Base-by-base conservation (phyloP, 371 early-diverging fungal species). In the Mycotypha africana region DNA sequence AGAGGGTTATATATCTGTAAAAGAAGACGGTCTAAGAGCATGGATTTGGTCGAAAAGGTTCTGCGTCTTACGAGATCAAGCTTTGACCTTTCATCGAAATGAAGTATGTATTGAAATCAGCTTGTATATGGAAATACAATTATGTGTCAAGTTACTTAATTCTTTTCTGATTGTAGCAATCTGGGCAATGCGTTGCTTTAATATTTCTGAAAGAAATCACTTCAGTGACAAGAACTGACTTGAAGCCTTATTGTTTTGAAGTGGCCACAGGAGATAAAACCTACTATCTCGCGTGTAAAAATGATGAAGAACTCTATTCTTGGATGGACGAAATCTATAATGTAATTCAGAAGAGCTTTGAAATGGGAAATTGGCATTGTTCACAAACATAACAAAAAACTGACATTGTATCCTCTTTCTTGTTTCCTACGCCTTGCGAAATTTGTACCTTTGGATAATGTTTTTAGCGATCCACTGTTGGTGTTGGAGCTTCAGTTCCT, bases 311-410 rank as follows among this genome's bases (percentile, higher is more conserved):
- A 50, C 78, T 97, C n/a, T 97, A 97, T 66, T 82, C 88, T 21
- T 96, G 97, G 98, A 89, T 95, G 84, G 97, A 96, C 62, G 91
- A 91, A 54, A 87, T 97, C 60, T 95, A 95, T 66, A 84, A 78
- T 64, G 85, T 86, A 67, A 56, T 12, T 12, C 12, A 8, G 12
- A 28, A 28, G 12, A 19, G n/a, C n/a, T n/a, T n/a, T n/a, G 10
- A 34, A 23, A 34, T 15, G 25, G 25, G 25, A 35, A 35, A 41
- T 17, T 28, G 14, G 30, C 30, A 28, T 6, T 28, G 12, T 8
- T 28, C 30, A 28, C 12, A 12, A 8, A 28, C 12, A 28, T 28
- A 8, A 28, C 6, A 8, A 28, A 28, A 8, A 28, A 28, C 12
- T 28, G n/a, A n/a, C n/a, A n/a, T n/a, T n/a, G n/a, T n/a, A n/a